phyloP scores from a whole-genome alignment of 257 asterid species.

The Solanum bukasovii region DNA sequence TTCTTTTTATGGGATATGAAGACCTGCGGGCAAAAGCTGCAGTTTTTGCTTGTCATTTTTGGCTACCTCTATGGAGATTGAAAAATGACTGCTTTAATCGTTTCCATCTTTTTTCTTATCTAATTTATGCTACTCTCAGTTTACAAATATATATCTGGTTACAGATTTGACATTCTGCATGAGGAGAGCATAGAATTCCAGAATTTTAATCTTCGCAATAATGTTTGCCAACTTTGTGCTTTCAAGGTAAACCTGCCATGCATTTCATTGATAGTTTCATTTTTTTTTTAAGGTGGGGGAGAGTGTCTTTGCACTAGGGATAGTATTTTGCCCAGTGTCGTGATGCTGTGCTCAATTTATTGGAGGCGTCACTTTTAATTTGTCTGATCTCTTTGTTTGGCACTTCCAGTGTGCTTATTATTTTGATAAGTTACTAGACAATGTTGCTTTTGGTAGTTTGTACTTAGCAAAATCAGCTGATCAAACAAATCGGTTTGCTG shows the following conservation, averaged over 20 bases:
- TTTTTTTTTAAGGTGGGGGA: no score
- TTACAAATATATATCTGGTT: neutral
- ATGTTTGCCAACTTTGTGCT: slow-evolving; percentile 77
- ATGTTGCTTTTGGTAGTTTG: neutral
- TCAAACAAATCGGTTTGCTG: neutral
- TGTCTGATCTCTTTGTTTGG: neutral
- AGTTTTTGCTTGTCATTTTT: neutral
- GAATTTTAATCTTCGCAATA: slow-evolving; percentile 72
- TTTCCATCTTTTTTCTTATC: neutral
- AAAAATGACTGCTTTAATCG: neutral
- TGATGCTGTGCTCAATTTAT: neutral
- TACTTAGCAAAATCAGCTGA: neutral
- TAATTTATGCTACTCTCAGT: neutral
- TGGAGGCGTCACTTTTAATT: neutral
- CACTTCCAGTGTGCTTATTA: neutral
- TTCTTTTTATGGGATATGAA: neutral
- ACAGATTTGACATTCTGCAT: slow-evolving; percentile 65
- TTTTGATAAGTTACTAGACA: neutral
- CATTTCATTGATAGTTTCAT: neutral
- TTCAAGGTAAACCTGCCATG: slow-evolving; percentile 42
- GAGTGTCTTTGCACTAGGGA: neutral
- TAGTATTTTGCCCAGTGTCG: neutral
- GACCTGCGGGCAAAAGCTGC: neutral
- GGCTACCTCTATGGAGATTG: neutral
- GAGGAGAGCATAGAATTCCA: slow-evolving; percentile 75